Conservation (phyloP, 176 grass and related monocot genomes). For the Carex pumila region DNA sequence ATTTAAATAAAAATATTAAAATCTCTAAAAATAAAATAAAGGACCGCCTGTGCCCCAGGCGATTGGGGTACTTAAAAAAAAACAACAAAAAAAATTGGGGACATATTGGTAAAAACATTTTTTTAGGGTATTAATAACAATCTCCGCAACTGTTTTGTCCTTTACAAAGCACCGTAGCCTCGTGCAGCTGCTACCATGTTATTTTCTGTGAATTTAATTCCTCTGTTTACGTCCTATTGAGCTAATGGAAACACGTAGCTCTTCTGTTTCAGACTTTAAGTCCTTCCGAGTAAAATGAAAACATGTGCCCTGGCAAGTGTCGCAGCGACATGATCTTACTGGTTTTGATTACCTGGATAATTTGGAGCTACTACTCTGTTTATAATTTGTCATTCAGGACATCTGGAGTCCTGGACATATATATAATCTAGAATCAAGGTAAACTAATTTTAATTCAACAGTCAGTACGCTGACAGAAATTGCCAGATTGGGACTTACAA, state of each 20-base stretch:
- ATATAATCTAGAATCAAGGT: not conserved
- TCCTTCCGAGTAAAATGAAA: not conserved
- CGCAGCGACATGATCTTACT: not conserved
- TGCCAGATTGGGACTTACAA: not conserved
- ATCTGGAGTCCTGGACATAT: too few relatives aligned
- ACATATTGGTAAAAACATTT: too few relatives aligned
- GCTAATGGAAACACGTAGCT: not conserved
- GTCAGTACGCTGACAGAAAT: not conserved
- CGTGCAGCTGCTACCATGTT: not conserved
- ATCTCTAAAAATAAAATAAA: too few relatives aligned
- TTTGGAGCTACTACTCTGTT: not conserved
- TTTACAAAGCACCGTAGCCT: too few relatives aligned
- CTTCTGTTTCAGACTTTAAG: not conserved
- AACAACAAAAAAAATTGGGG: too few relatives aligned
- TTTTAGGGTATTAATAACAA: too few relatives aligned
- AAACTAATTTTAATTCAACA: not conserved
- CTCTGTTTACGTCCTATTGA: not conserved
- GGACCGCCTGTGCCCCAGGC: too few relatives aligned
- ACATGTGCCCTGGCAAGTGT: not conserved
- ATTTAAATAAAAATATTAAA: too few relatives aligned
- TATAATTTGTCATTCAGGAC: not conserved
- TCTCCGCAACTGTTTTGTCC: too few relatives aligned
- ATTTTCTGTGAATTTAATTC: not conserved
- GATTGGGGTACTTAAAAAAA: too few relatives aligned
- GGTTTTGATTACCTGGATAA: too few relatives aligned